Conservation (phyloP, 1,139 yeast genomes). For the Blastobotrys arbuscula region DNA sequence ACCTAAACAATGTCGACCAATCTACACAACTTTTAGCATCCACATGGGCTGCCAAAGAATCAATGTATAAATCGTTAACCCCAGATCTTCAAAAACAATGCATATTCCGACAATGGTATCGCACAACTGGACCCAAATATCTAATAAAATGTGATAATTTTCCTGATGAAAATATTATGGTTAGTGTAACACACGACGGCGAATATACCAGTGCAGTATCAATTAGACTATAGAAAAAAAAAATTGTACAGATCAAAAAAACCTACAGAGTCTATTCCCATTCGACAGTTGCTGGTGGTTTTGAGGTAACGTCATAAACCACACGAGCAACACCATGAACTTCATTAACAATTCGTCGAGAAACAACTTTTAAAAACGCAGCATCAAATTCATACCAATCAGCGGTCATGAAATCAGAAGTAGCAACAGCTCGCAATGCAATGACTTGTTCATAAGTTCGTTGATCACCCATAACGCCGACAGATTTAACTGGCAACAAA, state of each 20-base stretch:
- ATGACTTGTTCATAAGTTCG: slow-evolving; percentile 98
- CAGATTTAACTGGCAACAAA: slow-evolving; percentile 92
- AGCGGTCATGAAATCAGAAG: slow-evolving; percentile 98
- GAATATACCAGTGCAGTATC: slow-evolving; percentile 40
- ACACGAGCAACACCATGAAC: slow-evolving; percentile 99
- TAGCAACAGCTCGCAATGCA: slow-evolving; percentile 97
- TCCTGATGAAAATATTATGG: slow-evolving; percentile 44
- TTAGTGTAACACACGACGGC: slow-evolving; percentile 63
- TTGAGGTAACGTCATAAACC: slow-evolving; percentile 95
- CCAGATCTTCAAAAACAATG: slow-evolving; percentile 45
- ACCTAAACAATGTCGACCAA: slow-evolving; percentile 11
- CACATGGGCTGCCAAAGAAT: slow-evolving; percentile 74
- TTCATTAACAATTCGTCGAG: slow-evolving; percentile 96
- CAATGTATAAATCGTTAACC: slow-evolving; percentile 59
- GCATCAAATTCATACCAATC: slow-evolving; percentile 98
- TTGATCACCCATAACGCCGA: slow-evolving; percentile 99
- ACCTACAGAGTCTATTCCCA: slow-evolving; percentile 67
- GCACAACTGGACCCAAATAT: slow-evolving; percentile 23
- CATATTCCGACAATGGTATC: slow-evolving; percentile 58
- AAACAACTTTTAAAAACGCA: slow-evolving; percentile 83
- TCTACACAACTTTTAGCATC: slow-evolving; percentile 43
- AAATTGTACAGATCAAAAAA: background rate
- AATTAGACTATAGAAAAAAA: slow-evolving; percentile 17
- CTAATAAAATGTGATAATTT: slow-evolving; percentile 13
- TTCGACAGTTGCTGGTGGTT: slow-evolving; percentile 99